phyloP scores from a whole-genome alignment of 345 rosid species.

The Conringia planisiliqua region DNA sequence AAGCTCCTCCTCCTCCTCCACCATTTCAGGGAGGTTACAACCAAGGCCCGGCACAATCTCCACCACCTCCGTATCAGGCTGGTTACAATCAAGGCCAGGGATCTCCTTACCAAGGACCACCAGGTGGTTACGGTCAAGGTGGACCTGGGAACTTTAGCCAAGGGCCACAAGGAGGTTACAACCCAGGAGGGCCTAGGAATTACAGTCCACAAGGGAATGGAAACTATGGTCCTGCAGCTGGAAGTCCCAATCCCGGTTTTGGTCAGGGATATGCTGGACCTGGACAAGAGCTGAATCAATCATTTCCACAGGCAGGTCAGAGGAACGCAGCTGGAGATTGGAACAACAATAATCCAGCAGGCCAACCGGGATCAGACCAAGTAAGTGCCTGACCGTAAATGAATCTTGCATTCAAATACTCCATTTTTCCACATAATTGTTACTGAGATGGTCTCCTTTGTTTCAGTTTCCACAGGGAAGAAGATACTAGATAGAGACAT shows the following conservation, averaged over 20 bases:
- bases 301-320: slow-evolving; percentile 42
- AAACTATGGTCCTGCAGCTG: slow-evolving; percentile 31
- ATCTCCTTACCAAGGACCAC: slow-evolving; percentile 37
- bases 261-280: slow-evolving; percentile 45
- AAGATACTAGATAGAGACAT: slow-evolving; percentile 25
- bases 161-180: slow-evolving; percentile 42
- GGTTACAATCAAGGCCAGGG: slow-evolving; percentile 37
- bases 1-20: slow-evolving; percentile 34
- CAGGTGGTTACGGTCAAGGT: slow-evolving; percentile 34
- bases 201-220: slow-evolving; percentile 38
- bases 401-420: neutral
- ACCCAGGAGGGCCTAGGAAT: slow-evolving; percentile 41
- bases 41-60: slow-evolving; percentile 22
- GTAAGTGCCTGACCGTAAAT: slow-evolving; percentile 31
- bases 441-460: slow-evolving; percentile 1
- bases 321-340: slow-evolving; percentile 35
- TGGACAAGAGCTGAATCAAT: slow-evolving; percentile 28
- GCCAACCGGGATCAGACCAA: slow-evolving; percentile 40
- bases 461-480: slow-evolving; percentile 33
- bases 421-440: neutral
- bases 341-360: slow-evolving; percentile 37
- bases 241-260: slow-evolving; percentile 28
- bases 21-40: slow-evolving; percentile 39
- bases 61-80: slow-evolving; percentile 37
- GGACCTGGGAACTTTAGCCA: slow-evolving; percentile 39